phyloP scores from a whole-genome alignment of 177 flowering plant species.

The Vitis hybrid region DNA sequence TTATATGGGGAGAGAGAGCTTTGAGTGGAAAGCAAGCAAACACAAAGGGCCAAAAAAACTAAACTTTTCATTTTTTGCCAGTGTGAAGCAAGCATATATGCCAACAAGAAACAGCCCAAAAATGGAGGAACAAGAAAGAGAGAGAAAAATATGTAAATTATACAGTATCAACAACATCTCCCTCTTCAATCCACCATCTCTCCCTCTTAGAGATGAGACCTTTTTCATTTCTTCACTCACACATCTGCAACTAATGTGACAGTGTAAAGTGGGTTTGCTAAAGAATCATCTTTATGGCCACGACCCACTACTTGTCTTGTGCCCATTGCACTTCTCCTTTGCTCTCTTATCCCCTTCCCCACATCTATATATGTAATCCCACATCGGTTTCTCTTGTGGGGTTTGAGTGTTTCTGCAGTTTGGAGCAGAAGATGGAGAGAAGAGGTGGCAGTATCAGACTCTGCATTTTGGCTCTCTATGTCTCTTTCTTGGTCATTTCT shows the following conservation, averaged over 20 bases:
- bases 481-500: slow-evolving; percentile 12
- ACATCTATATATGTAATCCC: neutral
- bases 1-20: slow-evolving; percentile 12
- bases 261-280: slow-evolving; percentile 21
- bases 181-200: slow-evolving; percentile 12
- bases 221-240: slow-evolving; percentile 31
- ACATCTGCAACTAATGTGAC: slow-evolving; percentile 27
- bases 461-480: slow-evolving; percentile 9
- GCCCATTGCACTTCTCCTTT: slow-evolving; percentile 8
- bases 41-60: slow-evolving; percentile 25
- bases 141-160: slow-evolving; percentile 1
- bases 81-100: slow-evolving; percentile 71
- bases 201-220: neutral
- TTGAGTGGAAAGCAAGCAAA: slow-evolving; percentile 78
- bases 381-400: neutral
- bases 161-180: slow-evolving; percentile 7
- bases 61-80: slow-evolving; percentile 29
- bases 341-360: neutral
- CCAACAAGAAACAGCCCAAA: slow-evolving; percentile 19
- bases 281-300: slow-evolving; percentile 37
- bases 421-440: slow-evolving; percentile 13
- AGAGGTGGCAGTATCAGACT: slow-evolving; percentile 1
- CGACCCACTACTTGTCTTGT: slow-evolving; percentile 10
- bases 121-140: neutral
- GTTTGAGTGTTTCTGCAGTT: neutral